These are phyloP conservation scores for Paecilomyces formosus DNA, from an alignment of 2,329 filamentous ascomycete species.

Conservation along the genomic window DNA sequence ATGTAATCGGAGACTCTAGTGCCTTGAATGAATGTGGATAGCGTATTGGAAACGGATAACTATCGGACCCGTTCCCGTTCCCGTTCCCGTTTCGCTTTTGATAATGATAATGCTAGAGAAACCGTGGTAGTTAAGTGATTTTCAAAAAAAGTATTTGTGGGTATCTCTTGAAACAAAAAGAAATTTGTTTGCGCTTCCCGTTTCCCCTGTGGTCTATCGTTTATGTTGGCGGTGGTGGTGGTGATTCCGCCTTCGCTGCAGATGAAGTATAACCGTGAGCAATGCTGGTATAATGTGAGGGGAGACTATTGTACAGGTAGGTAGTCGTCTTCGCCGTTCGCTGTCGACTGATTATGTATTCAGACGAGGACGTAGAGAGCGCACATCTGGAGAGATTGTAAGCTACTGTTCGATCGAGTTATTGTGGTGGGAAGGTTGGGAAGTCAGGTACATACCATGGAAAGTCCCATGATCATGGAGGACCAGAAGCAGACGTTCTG, in stretches of 20 bases:
- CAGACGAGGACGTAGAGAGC: slow-evolving; percentile 53
- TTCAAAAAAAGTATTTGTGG: no score
- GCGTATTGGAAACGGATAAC: no score
- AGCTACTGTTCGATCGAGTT: not conserved
- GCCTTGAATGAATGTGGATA: no score
- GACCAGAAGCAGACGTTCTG: slow-evolving; percentile 82
- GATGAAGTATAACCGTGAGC: not conserved
- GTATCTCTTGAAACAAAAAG: no score
- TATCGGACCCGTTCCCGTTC: no score
- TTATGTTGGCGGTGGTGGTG: not conserved
- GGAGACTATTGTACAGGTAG: not conserved
- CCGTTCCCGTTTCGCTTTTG: no score
- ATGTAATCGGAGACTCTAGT: no score
- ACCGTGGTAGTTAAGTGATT: no score
- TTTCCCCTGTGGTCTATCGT: no score
- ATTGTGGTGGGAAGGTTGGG: not conserved
- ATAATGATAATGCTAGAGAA: no score
- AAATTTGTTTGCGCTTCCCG: no score
- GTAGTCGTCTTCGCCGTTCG: not conserved
- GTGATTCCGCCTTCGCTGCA: not conserved
- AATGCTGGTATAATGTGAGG: not conserved
- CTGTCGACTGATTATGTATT: not conserved
- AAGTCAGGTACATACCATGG: slow-evolving; percentile 52
- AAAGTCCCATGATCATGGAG: slow-evolving; percentile 80
- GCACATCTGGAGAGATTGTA: slow-evolving; percentile 41